Evolutionary conservation across 805 yeast species (phyloP), one percentile per base, ranked within the genome.

Genomic region (Metschnikowia bowlesiae): DNA sequence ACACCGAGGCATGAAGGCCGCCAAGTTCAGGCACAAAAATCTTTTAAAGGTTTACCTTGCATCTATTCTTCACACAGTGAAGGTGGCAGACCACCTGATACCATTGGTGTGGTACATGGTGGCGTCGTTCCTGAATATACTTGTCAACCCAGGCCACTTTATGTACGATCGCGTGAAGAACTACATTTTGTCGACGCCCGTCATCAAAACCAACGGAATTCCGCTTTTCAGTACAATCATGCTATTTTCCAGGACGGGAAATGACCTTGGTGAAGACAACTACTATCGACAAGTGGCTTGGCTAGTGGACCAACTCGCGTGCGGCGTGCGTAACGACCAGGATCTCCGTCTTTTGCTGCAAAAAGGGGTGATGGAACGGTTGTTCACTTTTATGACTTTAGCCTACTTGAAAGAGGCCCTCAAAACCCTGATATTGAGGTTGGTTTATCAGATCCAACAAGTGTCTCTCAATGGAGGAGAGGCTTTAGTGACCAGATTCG

Each of bases 131-230:
- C 68, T 82, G 4, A 78, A 81, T 2, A 71, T 88, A 1, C 63
- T 88, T 51, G 64, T 74, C 6, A 81, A 84, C 53, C 96, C 97
- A 0, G 81, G 83, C 0, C 92, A 88, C 54, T 77, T 75, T 57
- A 64, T 92, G 18, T 87, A 85, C 64, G 96, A 90, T 54, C 81
- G 81, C 56, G 80, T 82, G 0, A 81, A 75, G 58, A 78, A 84
- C 51, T 89, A 83, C 76, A 73, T 90, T 9, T 68, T 89, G 35
- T 68, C 80, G 4, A 79, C 80, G 36, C 84, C 88, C 3, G 63
- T 62, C 13, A 60, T 78, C 43, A 68, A 68, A 52, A 47, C 61
- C 6, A 61, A 57, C 47, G 81, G 76, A 28, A 59, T 81, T 39
- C 85, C 85, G 3, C 58, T 80, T 39, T 76, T 67, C 60, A 68